Evolutionary conservation across 23 red algal species (phyloP), one percentile per base, ranked within the genome.

Genomic region (Gracilariopsis chorda): DNA sequence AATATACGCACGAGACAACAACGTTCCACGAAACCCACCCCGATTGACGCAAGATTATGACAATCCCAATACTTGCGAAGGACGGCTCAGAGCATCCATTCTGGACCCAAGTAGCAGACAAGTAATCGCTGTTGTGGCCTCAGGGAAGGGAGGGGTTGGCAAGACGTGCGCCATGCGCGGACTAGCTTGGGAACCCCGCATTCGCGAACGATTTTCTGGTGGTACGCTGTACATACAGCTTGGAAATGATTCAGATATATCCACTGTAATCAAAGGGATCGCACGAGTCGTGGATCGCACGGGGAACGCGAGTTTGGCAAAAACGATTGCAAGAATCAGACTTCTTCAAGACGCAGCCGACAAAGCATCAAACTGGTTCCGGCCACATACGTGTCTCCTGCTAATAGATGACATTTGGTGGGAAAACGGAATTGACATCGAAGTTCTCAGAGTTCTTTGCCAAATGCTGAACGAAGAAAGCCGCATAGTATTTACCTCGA

Each of bases 361-460:
- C 33, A 19, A 33, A 23, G 30, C 35, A 62, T 47, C 40, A n/a
- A 16, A 33, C 32, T 83, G 78, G 78, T 83, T 83, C 35, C 43
- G 52, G 40, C 40, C 20, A 12, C 25, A 62, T 28, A 40, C 32
- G 14, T 81, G 77, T 81, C 77, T 81, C 3, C 47, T 81, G 12
- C 29, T 81, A 23, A 57, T 81, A 28, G 77, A 81, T 81, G 77
- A 81, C 77, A 59, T 81, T 24, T 81, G 77, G 77, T 53, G 48
- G 36, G 48, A 21, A 7, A 81, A 61, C 20, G 77, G 48, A 20
- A 81, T 81, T 58, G 59, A 64, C 25, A 64, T 64, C 3, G 59
- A 64, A 64, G 59, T 64, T 2, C 2, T 64, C 20, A 64, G 36
- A 10, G 59, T 32, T 64, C 59, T 64, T 30, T 32, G 59, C 23